Evolutionary conservation across 2,329 filamentous ascomycete species (phyloP).

Genomic region (Corinectria fuckeliana): DNA sequence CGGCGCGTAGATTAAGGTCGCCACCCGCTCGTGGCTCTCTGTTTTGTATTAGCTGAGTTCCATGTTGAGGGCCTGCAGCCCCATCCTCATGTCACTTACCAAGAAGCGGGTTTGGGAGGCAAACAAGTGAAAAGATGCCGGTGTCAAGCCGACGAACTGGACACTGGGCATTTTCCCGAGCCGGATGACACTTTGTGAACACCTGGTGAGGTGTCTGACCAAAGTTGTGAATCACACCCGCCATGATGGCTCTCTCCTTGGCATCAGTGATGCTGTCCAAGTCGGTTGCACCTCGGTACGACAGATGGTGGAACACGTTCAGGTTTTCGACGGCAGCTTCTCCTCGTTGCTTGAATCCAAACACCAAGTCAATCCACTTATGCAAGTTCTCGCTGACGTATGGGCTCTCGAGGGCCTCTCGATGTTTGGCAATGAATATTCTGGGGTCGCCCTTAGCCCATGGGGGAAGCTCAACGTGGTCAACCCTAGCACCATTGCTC

Average conservation of each 20-base stretch:
- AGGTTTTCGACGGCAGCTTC: constrained; percentile 89
- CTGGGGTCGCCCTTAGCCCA: constrained; percentile 97
- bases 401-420: constrained; percentile 93
- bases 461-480: constrained; percentile 86
- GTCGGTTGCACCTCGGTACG: constrained; percentile 92
- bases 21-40: constrained; percentile 78
- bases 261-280: constrained; percentile 90
- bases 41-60: background rate
- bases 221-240: constrained; percentile 98
- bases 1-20: constrained; percentile 77
- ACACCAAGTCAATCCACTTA: constrained; percentile 94
- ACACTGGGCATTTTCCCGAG: constrained; percentile 72
- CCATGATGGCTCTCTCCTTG: constrained; percentile 84
- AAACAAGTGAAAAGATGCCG: constrained; percentile 75
- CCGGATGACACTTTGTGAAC: constrained; percentile 80
- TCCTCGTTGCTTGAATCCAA: constrained; percentile 91
- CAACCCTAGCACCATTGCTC: constrained; percentile 78
- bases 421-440: constrained; percentile 93
- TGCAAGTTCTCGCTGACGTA: constrained; percentile 90
- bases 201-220: constrained; percentile 97
- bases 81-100: constrained; percentile 48
- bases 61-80: background rate
- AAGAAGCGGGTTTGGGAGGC: constrained; percentile 79
- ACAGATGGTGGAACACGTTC: constrained; percentile 96
- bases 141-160: constrained; percentile 77